Percentiles rank a stretch among this genome's conserved stretches.
Conservation (phyloP, 768 basidiomycete species). For the Pulveroboletus sp. region DNA sequence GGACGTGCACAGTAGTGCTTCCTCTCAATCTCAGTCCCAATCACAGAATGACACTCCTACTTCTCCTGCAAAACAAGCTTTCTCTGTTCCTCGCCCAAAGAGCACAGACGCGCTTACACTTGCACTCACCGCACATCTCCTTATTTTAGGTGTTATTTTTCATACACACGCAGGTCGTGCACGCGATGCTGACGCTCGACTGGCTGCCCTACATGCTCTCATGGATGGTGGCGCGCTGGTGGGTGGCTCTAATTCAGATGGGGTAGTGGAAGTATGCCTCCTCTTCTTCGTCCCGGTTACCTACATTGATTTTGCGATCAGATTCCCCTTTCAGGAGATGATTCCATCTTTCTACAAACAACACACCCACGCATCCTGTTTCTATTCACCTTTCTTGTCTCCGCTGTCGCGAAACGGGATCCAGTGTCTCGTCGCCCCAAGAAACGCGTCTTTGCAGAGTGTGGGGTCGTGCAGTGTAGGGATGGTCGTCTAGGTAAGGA, state of each 20-base stretch:
- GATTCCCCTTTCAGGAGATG: slow-evolving; percentile 32
- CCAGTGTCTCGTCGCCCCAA: slow-evolving; percentile 71
- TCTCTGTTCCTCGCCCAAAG: slow-evolving; percentile 15
- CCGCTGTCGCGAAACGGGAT: slow-evolving; percentile 64
- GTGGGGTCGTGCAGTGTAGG: slow-evolving; percentile 49
- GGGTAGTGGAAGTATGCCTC: slow-evolving; percentile 34
- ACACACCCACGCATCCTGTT: slow-evolving; percentile 68
- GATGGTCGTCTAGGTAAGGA: slow-evolving; percentile 37
- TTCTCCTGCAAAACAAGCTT: neutral
- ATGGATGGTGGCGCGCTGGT: slow-evolving; percentile 55
- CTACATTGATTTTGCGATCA: slow-evolving; percentile 6
- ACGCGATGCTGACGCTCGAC: slow-evolving; percentile 42
- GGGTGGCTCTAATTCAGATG: slow-evolving; percentile 32
- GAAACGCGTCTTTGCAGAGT: slow-evolving; percentile 62
- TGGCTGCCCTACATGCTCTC: slow-evolving; percentile 59
- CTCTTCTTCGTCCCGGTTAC: slow-evolving; percentile 16
- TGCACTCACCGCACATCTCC: slow-evolving; percentile 50
- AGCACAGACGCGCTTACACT: slow-evolving; percentile 31
- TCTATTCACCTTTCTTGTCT: slow-evolving; percentile 62
- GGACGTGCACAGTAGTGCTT: slow-evolving; percentile 23
- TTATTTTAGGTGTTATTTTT: slow-evolving; percentile 58
- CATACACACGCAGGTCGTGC: slow-evolving; percentile 56
- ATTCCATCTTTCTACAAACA: slow-evolving; percentile 49
- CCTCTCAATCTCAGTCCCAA: slow-evolving; percentile 23
- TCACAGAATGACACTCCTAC: neutral